These are phyloP conservation scores for Endoconidiophora polonica DNA, from an alignment of 2,329 filamentous ascomycete species.

Conservation along the genomic window DNA sequence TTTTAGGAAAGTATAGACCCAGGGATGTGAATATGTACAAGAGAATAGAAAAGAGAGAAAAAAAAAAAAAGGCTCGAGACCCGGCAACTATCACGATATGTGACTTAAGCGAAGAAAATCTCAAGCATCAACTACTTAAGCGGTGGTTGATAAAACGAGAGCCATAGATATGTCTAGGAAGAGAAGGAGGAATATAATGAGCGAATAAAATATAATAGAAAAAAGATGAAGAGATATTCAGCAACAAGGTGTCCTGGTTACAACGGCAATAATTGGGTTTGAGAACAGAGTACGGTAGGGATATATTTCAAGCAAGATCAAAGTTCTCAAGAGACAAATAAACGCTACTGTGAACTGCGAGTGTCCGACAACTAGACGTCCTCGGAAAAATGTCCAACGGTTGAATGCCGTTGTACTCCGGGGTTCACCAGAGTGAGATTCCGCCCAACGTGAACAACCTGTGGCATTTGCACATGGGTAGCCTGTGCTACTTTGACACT, in stretches of 20 bases:
- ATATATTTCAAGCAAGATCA: conserved; percentile 7
- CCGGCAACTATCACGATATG: too few species aligned
- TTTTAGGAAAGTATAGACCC: background rate
- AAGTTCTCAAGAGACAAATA: background rate
- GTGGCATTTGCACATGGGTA: background rate
- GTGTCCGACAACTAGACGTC: conserved; percentile 7
- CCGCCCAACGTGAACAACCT: conserved; percentile 8
- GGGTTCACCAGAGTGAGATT: conserved; percentile 10
- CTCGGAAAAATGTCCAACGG: conserved; percentile 11
- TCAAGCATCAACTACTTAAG: too few species aligned
- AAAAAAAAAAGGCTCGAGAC: background rate
- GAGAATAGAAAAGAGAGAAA: background rate
- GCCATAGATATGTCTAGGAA: too few species aligned
- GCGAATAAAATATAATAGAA: background rate
- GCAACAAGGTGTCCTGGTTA: background rate
- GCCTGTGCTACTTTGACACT: background rate
- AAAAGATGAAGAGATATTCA: background rate
- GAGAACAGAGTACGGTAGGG: conserved; percentile 4
- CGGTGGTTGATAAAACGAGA: too few species aligned
- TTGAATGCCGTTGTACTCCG: conserved; percentile 9
- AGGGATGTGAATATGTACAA: conserved; percentile 3
- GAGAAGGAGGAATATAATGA: too few species aligned
- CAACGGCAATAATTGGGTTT: background rate
- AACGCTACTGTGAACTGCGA: background rate
- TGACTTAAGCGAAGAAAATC: too few species aligned